phyloP scores from a whole-genome alignment of 2,329 filamentous ascomycete species.

The Colletotrichum sp. region DNA sequence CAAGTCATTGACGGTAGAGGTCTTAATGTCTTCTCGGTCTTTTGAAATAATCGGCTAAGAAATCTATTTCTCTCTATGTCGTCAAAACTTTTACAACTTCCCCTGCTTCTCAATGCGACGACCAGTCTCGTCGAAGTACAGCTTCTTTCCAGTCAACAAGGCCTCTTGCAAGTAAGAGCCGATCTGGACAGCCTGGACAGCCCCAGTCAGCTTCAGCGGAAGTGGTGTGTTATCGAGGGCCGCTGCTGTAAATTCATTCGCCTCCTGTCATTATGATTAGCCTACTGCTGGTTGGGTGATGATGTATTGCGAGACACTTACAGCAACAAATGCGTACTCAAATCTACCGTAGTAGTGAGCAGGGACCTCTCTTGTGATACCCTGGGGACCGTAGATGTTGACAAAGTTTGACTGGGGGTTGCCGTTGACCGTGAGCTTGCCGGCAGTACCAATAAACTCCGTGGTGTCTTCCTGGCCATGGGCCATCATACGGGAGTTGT shows the following conservation, averaged over 20 bases:
- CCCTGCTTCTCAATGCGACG: conserved; percentile 41
- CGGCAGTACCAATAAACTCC: conserved; percentile 70
- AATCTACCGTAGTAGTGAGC: conserved; percentile 68
- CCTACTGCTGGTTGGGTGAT: fast-evolving
- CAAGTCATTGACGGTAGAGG: no score
- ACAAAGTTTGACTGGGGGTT: conserved; percentile 61
- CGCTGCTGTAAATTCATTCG: conserved; percentile 65
- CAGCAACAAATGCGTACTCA: conserved; percentile 62
- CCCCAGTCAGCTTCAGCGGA: conserved; percentile 61
- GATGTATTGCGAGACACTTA: fast-evolving
- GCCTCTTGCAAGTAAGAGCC: conserved; percentile 64
- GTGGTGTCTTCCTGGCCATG: conserved; percentile 71
- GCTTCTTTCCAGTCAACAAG: conserved; percentile 59
- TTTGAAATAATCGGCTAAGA: no score
- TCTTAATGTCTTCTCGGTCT: no score
- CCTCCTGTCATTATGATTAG: conserved; percentile 41
- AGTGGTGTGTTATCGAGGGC: conserved; percentile 60
- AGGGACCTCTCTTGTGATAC: conserved; percentile 64
- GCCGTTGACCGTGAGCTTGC: conserved; percentile 66
- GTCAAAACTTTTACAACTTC: conserved; percentile 31
- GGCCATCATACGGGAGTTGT: conserved; percentile 70
- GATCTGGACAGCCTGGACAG: conserved; percentile 66
- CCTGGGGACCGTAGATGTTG: conserved; percentile 56
- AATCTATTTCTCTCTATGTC: neutral
- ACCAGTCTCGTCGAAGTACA: conserved; percentile 62